Evolutionary conservation across 768 basidiomycete species (phyloP), one percentile per base, ranked within the genome.

Genomic region (Amanita muscaria): DNA sequence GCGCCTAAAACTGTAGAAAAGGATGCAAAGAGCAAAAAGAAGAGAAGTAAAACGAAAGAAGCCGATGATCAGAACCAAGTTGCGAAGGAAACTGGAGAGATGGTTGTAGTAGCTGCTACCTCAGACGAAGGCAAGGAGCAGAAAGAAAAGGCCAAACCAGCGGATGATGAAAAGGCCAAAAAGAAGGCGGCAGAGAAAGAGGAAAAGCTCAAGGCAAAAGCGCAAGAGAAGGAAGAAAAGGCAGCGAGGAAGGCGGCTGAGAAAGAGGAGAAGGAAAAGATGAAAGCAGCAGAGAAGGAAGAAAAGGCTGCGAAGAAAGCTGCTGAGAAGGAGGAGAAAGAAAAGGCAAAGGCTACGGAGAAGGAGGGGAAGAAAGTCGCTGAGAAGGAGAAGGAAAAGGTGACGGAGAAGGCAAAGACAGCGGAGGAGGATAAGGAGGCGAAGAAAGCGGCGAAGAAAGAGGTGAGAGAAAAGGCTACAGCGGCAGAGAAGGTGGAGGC

Each of bases 401-500:
- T 50, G 16, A 48, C 44, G 42, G 42, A 44, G 37, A 48, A 46
- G 45, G 50, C n/a, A 41, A 44, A 45, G 12, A 24, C 52, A 7
- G 47, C 50, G 50, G 51, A 53, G 2, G 50, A 53, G 12, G 57
- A 51, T 11, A 27, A 51, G 9, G 46, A 50, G 51, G 50, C 53
- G 2, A 50, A 52, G 12, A 56, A 60, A 46, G 59, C 59, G 52
- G 60, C 61, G 52, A 64, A 60, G 49, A 59, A 64, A 52, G 59
- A 58, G 47, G 54, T 59, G 46, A 53, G 58, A 43, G 55, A 50
- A 53, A 42, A 55, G 58, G 33, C 55, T 59, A 40, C 50, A 54
- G 35, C 61, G 62, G 37, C 32, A 47, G 12, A 51, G 25, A 14
- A 16, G 14, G 8, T 15, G 37, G 14, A 9, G 14, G 6, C 15